phyloP scores from a whole-genome alignment of 2,329 filamentous ascomycete genomes.

The Coleophoma crateriformis region DNA sequence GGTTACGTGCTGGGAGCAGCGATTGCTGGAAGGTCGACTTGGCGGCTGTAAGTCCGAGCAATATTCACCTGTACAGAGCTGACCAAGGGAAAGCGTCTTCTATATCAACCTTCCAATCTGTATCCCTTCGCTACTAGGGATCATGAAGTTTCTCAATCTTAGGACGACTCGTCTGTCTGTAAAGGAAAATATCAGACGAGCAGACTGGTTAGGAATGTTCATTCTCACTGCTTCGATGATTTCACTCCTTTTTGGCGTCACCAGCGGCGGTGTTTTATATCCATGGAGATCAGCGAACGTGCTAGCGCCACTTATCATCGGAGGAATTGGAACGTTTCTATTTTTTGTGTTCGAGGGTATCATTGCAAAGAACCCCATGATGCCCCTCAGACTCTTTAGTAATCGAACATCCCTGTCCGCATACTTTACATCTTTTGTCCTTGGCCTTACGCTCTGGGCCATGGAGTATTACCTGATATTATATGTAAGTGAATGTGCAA shows the following conservation, averaged over 20 bases:
- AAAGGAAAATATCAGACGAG: slow-evolving; percentile 30
- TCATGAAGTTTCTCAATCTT: slow-evolving; percentile 9
- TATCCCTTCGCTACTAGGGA: slow-evolving; percentile 1
- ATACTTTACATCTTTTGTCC: slow-evolving; percentile 20
- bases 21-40: slow-evolving; percentile 5
- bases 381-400: slow-evolving; percentile 32
- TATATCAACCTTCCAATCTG: slow-evolving; percentile 16
- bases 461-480: slow-evolving; percentile 13
- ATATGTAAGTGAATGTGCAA: slow-evolving; percentile 1
- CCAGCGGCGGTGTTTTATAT: slow-evolving; percentile 60
- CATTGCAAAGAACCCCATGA: slow-evolving; percentile 17
- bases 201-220: slow-evolving; percentile 57
- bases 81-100: slow-evolving; percentile 4
- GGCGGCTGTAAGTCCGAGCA: slow-evolving; percentile 7
- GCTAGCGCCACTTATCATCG: slow-evolving; percentile 52
- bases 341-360: slow-evolving; percentile 46
- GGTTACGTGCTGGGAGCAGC: slow-evolving; percentile 11
- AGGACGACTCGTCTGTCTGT: slow-evolving; percentile 1
- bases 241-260: slow-evolving; percentile 52
- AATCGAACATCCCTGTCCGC: slow-evolving; percentile 35
- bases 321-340: slow-evolving; percentile 38
- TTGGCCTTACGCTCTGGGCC: slow-evolving; percentile 11
- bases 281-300: slow-evolving; percentile 55
- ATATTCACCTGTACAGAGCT: not conserved
- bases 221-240: slow-evolving; percentile 58